These are phyloP conservation scores for Dichotomocladium elegans DNA, from an alignment of 371 early-diverging fungal genomes.

Conservation along the genomic window DNA sequence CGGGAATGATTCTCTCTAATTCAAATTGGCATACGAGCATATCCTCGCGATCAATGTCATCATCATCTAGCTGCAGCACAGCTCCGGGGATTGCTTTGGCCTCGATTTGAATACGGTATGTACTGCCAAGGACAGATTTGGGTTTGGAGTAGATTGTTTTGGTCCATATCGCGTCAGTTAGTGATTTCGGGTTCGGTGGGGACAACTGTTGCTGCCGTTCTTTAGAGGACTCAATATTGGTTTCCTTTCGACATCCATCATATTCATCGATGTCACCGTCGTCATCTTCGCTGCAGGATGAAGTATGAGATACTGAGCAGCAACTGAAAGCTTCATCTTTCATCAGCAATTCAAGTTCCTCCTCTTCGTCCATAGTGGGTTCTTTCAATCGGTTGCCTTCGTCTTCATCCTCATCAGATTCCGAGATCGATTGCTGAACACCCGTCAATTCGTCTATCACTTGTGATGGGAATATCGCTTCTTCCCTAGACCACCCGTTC, in stretches of 20 bases:
- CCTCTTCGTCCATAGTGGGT: neutral
- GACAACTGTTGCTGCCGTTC: neutral
- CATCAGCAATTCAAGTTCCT: neutral
- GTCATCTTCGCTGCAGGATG: no score
- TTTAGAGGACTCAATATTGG: neutral
- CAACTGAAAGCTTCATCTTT: neutral
- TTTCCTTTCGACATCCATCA: neutral
- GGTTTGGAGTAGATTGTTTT: conserved; percentile 30
- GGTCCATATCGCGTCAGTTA: conserved; percentile 2
- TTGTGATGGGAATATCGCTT: neutral
- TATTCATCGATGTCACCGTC: neutral
- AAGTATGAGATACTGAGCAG: no score
- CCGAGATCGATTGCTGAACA: neutral
- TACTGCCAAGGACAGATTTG: conserved; percentile 27
- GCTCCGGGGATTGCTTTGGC: conserved; percentile 27
- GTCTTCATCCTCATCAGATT: neutral
- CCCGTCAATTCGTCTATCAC: no score
- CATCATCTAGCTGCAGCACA: conserved; percentile 13
- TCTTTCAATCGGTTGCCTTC: neutral
- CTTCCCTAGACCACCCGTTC: conserved; percentile 11
- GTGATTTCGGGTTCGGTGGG: neutral
- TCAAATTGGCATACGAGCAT: conserved; percentile 36
- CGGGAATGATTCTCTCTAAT: no score
- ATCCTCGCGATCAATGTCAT: conserved; percentile 1
- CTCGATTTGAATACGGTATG: conserved; percentile 34